Evolutionary conservation across 306 rosid genomes (phyloP).

Genomic region (Rosa persica): DNA sequence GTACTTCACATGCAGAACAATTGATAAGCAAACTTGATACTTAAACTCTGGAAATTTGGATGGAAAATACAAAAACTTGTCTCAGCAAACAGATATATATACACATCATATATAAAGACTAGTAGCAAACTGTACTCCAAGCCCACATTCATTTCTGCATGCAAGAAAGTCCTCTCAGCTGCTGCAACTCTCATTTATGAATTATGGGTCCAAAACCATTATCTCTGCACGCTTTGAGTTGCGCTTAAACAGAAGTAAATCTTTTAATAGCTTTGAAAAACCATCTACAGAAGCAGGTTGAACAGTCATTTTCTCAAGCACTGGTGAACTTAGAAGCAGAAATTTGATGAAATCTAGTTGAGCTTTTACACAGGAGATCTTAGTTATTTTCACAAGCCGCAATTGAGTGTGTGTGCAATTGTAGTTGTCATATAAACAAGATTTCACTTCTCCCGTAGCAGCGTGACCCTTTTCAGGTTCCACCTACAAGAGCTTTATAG

Average conservation of each 20-base stretch:
- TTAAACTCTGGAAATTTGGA: no score
- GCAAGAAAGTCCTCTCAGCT: no score
- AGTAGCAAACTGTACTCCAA: no score
- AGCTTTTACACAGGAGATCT: slow-evolving; percentile 35
- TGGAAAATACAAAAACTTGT: no score
- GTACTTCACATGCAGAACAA: no score
- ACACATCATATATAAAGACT: no score
- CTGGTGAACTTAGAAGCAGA: slow-evolving; percentile 42
- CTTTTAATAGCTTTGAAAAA: slow-evolving; percentile 34
- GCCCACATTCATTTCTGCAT: no score
- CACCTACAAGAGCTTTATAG: slow-evolving; percentile 26
- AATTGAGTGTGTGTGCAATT: slow-evolving; percentile 30
- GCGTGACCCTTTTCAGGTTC: slow-evolving; percentile 31
- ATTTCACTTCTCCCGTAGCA: neutral
- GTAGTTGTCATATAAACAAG: slow-evolving; percentile 28
- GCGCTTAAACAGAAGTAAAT: slow-evolving; percentile 46
- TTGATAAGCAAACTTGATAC: no score
- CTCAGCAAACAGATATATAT: no score
- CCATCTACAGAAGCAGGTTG: slow-evolving; percentile 28
- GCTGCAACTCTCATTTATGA: neutral
- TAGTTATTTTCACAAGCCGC: slow-evolving; percentile 41
- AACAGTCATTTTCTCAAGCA: slow-evolving; percentile 49
- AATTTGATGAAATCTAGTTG: slow-evolving; percentile 52
- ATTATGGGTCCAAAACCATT: slow-evolving; percentile 34
- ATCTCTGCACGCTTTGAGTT: slow-evolving; percentile 47